Evolutionary conservation across 2,329 filamentous ascomycete genomes (phyloP).

Genomic region (Penicillium glabrum): DNA sequence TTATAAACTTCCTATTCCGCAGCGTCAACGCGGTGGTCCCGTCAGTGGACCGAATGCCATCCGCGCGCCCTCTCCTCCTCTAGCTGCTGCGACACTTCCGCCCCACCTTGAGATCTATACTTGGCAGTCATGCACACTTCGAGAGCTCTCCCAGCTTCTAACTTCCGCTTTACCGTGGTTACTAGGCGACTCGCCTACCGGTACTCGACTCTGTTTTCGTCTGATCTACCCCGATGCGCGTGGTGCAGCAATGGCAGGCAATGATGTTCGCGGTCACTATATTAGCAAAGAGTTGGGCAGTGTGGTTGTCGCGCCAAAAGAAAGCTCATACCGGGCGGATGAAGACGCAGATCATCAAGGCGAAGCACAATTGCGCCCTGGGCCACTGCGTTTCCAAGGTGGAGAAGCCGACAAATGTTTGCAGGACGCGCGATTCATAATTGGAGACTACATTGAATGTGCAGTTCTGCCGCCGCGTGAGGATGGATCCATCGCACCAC

Average conservation of each 20-base stretch:
- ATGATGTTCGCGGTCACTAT: slow-evolving; percentile 59
- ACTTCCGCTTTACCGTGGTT: slow-evolving; percentile 66
- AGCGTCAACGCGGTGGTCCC: slow-evolving; percentile 23
- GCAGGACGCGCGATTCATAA: slow-evolving; percentile 74
- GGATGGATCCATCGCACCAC: slow-evolving; percentile 71
- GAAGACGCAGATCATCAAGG: slow-evolving; percentile 42
- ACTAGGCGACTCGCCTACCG: slow-evolving; percentile 71
- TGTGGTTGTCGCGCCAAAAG: slow-evolving; percentile 64
- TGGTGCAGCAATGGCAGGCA: slow-evolving; percentile 38
- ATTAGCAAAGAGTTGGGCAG: slow-evolving; percentile 79
- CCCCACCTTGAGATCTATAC: slow-evolving; percentile 79
- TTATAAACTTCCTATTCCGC: slow-evolving; percentile 34
- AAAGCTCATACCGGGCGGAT: slow-evolving; percentile 25
- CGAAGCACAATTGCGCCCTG: slow-evolving; percentile 31
- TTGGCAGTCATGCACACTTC: slow-evolving; percentile 77
- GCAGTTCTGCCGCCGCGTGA: slow-evolving; percentile 73
- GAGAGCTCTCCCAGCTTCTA: slow-evolving; percentile 77
- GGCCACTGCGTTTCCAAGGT: slow-evolving; percentile 45
- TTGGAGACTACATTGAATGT: slow-evolving; percentile 85
- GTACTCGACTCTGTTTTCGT: slow-evolving; percentile 83
- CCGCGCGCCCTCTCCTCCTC: slow-evolving; percentile 43
- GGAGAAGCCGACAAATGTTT: slow-evolving; percentile 72
- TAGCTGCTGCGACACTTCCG: slow-evolving; percentile 57
- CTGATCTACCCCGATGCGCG: slow-evolving; percentile 78
- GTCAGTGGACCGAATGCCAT: slow-evolving; percentile 43